Evolutionary conservation across 257 asterid genomes (phyloP).

Genomic region (Jaltomata sinuosa): DNA sequence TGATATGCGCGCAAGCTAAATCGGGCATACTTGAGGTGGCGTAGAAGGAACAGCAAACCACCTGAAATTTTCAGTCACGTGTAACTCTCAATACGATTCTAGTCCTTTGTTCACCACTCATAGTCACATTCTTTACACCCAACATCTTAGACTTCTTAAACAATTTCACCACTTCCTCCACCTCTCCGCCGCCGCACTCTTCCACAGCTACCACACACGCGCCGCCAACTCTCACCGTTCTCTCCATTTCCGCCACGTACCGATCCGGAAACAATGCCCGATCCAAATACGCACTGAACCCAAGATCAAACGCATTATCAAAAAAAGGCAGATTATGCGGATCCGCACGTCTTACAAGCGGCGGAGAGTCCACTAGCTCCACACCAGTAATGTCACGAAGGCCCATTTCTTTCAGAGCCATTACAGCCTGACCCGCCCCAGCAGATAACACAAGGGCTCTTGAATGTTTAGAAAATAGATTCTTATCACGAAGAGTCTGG

Average conservation of each 20-base stretch:
- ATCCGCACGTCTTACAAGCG: slow-evolving; percentile 74
- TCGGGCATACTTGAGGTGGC: too few relatives aligned
- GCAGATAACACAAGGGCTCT: slow-evolving; percentile 69
- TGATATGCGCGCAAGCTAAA: too few relatives aligned
- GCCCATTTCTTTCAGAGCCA: slow-evolving; percentile 61
- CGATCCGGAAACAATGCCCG: slow-evolving; percentile 63
- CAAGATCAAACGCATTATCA: slow-evolving; percentile 71
- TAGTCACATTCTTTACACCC: slow-evolving; percentile 43
- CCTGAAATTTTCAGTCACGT: slow-evolving; percentile 1
- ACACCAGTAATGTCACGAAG: slow-evolving; percentile 69
- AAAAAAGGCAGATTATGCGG: slow-evolving; percentile 76
- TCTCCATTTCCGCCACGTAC: slow-evolving; percentile 71
- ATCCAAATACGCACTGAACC: slow-evolving; percentile 58
- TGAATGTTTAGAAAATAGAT: slow-evolving; percentile 36
- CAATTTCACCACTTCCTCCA: slow-evolving; percentile 45
- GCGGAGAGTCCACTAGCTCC: slow-evolving; percentile 76
- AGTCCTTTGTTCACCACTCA: slow-evolving; percentile 63
- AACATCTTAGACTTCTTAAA: slow-evolving; percentile 51
- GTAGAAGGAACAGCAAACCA: neutral
- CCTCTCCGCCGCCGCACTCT: slow-evolving; percentile 52
- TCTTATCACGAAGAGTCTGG: slow-evolving; percentile 26
- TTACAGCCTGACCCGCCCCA: slow-evolving; percentile 81
- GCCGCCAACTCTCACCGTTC: slow-evolving; percentile 73
- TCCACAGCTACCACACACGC: slow-evolving; percentile 78
- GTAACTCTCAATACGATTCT: slow-evolving; percentile 49